phyloP scores from a whole-genome alignment of 371 early-diverging fungal genomes.

The Syncephalastrum racemosum region DNA sequence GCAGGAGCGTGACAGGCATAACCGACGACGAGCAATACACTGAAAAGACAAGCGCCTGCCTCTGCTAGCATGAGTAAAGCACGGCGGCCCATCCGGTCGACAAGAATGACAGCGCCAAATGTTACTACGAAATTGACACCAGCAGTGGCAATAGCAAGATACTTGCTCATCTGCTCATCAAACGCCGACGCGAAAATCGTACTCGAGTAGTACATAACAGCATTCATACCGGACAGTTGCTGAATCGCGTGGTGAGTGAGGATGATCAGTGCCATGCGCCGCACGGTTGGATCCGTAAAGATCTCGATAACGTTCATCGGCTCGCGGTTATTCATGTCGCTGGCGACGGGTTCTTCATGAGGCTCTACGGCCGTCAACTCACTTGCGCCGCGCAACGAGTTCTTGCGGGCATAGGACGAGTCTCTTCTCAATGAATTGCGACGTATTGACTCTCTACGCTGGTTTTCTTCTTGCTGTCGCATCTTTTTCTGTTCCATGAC shows the following conservation, averaged over 20 bases:
- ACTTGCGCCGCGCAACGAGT: too few species aligned
- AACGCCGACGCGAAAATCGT: constrained; percentile 55
- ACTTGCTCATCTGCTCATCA: constrained; percentile 46
- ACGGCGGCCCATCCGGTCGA: constrained; percentile 74
- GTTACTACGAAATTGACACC: constrained; percentile 66
- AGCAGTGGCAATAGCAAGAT: constrained; percentile 57
- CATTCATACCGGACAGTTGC: constrained; percentile 88
- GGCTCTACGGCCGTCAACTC: background rate
- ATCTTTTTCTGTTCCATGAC: constrained; percentile 6
- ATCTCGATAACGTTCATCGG: constrained; percentile 29
- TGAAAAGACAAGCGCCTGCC: constrained; percentile 57
- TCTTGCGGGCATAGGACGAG: too few species aligned
- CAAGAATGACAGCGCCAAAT: constrained; percentile 52
- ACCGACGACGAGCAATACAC: constrained; percentile 60
- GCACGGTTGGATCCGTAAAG: constrained; percentile 30
- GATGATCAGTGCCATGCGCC: constrained; percentile 53
- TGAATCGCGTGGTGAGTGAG: constrained; percentile 57
- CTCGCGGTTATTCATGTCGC: background rate
- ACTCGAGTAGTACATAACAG: constrained; percentile 79
- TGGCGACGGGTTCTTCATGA: background rate
- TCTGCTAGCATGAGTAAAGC: constrained; percentile 63
- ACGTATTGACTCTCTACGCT: too few species aligned
- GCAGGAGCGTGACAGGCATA: constrained; percentile 41
- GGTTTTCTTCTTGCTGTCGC: background rate
- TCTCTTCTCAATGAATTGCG: too few species aligned